Evolutionary conservation across 768 basidiomycete species (phyloP).

Genomic region (Mycena vitilis): DNA sequence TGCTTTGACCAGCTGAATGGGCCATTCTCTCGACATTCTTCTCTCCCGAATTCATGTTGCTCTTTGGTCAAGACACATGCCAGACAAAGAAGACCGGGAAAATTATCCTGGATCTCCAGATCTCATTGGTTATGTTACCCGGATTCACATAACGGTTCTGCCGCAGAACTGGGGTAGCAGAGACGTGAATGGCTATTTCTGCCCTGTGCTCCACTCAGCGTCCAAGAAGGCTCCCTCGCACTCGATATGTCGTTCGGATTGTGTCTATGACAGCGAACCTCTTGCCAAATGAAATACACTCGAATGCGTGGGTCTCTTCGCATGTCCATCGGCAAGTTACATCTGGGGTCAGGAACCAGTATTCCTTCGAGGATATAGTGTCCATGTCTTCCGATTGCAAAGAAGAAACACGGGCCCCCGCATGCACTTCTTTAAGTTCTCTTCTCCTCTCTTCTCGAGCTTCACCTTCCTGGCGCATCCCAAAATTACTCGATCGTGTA

Average conservation of each 20-base stretch:
- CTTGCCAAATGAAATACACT: neutral
- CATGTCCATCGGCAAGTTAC: too few relatives aligned
- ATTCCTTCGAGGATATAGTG: too few relatives aligned
- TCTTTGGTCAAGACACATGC: too few relatives aligned
- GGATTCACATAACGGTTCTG: too few relatives aligned
- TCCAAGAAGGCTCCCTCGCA: neutral
- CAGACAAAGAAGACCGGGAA: neutral
- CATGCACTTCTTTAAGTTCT: neutral
- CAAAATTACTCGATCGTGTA: too few relatives aligned
- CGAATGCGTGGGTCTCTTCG: too few relatives aligned
- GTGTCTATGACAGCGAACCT: neutral
- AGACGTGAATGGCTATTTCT: too few relatives aligned
- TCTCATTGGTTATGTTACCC: too few relatives aligned
- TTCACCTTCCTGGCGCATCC: too few relatives aligned
- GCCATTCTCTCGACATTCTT: neutral
- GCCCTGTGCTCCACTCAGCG: too few relatives aligned
- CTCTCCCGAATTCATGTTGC: too few relatives aligned
- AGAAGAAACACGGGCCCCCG: neutral
- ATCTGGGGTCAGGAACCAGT: neutral
- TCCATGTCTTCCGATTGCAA: neutral
- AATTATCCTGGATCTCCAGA: neutral
- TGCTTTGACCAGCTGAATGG: neutral
- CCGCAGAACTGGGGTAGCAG: too few relatives aligned
- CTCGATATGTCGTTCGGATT: neutral
- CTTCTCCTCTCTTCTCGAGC: neutral